Evolutionary conservation across 768 basidiomycete species (phyloP).

Genomic region (Termitomyces sp.): DNA sequence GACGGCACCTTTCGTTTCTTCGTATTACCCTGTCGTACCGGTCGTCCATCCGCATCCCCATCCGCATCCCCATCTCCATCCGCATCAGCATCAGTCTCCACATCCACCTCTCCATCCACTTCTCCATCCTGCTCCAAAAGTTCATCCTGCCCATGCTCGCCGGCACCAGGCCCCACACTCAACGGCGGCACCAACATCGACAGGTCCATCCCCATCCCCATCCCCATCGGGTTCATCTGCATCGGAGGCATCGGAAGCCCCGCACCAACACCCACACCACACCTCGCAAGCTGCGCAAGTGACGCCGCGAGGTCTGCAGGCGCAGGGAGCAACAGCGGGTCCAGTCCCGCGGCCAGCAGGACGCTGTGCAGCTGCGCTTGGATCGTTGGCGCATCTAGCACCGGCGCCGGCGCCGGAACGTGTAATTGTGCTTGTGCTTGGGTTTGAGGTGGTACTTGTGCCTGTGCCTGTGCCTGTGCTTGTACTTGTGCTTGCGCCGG

Average conservation of each 20-base stretch:
- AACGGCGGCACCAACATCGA: no score
- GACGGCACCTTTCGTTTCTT: constrained; percentile 87
- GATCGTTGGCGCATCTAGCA: not conserved
- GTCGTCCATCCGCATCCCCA: constrained; percentile 53
- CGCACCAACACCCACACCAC: not conserved
- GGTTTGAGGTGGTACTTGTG: constrained; percentile 32
- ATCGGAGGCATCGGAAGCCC: no score
- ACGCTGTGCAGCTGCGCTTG: not conserved
- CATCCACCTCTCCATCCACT: not conserved
- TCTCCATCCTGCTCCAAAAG: not conserved
- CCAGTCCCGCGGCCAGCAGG: not conserved
- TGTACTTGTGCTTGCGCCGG: no score
- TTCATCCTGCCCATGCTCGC: no score
- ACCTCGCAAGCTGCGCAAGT: not conserved
- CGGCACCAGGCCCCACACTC: no score
- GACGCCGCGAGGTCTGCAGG: not conserved
- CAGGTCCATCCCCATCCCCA: no score
- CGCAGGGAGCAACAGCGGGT: not conserved
- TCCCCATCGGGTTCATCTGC: no score
- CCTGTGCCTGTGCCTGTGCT: constrained; percentile 25
- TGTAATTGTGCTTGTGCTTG: not conserved
- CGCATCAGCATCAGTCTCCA: constrained; percentile 42
- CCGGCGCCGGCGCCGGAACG: not conserved
- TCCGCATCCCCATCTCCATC: constrained; percentile 44
- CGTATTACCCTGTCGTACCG: constrained; percentile 75